Conservation (phyloP, 2,329 filamentous ascomycete genomes). For the Ramichloridium luteum region DNA sequence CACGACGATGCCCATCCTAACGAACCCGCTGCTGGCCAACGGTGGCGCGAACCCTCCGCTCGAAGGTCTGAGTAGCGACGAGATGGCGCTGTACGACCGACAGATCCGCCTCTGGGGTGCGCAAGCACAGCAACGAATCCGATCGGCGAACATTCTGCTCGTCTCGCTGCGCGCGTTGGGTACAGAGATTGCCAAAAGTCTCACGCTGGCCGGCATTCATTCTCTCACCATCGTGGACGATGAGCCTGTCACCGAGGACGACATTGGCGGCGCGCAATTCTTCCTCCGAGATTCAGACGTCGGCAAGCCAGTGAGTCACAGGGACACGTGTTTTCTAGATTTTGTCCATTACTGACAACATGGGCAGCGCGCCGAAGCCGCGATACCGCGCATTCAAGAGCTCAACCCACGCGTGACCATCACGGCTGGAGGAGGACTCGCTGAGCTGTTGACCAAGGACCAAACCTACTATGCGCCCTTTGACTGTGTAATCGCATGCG, state of each 20-base stretch:
- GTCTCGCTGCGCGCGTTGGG: slow-evolving; percentile 78
- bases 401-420: slow-evolving; percentile 83
- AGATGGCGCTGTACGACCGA: slow-evolving; percentile 92
- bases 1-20: no score
- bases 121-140: slow-evolving; percentile 79
- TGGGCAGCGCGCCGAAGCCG: slow-evolving; percentile 62
- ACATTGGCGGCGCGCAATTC: slow-evolving; percentile 52
- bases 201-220: slow-evolving; percentile 84
- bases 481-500: slow-evolving; percentile 80
- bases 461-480: slow-evolving; percentile 66
- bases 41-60: no score
- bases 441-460: slow-evolving; percentile 59
- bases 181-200: slow-evolving; percentile 93
- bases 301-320: slow-evolving; percentile 57
- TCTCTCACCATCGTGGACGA: slow-evolving; percentile 82
- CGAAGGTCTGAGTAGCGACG: slow-evolving; percentile 51
- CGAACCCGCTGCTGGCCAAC: no score
- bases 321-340: no score
- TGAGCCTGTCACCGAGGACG: slow-evolving; percentile 59
- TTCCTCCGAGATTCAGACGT: slow-evolving; percentile 62
- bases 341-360: slow-evolving; percentile 12
- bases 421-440: slow-evolving; percentile 29
- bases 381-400: slow-evolving; percentile 62
- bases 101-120: slow-evolving; percentile 97
- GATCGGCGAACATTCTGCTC: slow-evolving; percentile 77